Evolutionary conservation across 495 filamentous ascomycete species (phyloP).

Genomic region (Penicillium waksmanii): DNA sequence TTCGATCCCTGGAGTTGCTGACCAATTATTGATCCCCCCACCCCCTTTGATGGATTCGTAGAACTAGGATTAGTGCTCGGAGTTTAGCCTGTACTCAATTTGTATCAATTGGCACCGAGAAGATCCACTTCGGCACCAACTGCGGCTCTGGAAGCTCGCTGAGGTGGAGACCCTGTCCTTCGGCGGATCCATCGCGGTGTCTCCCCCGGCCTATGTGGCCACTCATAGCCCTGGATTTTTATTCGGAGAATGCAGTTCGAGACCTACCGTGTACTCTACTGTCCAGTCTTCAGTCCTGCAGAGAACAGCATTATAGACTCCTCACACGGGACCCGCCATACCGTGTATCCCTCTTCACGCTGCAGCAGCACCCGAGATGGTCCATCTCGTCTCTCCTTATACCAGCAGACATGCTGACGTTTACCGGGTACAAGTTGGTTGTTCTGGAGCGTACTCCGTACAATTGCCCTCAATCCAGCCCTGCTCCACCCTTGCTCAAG

Average conservation of each 20-base stretch:
- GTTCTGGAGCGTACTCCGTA: background rate
- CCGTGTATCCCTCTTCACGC: slow-evolving; percentile 11
- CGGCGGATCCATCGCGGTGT: slow-evolving; percentile 13
- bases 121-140: slow-evolving; percentile 34
- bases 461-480: background rate
- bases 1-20: background rate
- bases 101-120: slow-evolving; percentile 16
- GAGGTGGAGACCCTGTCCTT: slow-evolving; percentile 23
- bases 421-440: background rate
- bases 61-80: background rate
- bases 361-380: background rate
- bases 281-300: slow-evolving; percentile 1
- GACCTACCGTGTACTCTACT: slow-evolving; percentile 28
- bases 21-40: background rate
- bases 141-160: slow-evolving; percentile 39
- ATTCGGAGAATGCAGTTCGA: slow-evolving; percentile 27
- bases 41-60: background rate
- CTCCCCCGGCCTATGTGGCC: slow-evolving; percentile 28
- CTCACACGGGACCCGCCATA: slow-evolving; percentile 10
- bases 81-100: slow-evolving; percentile 7
- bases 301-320: background rate
- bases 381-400: background rate
- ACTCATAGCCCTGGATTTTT: slow-evolving; percentile 16
- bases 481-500: slow-evolving; percentile 4
- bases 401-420: background rate